Base-by-base conservation (phyloP, 768 basidiomycete species). In the Lactifluus subvellereus region DNA sequence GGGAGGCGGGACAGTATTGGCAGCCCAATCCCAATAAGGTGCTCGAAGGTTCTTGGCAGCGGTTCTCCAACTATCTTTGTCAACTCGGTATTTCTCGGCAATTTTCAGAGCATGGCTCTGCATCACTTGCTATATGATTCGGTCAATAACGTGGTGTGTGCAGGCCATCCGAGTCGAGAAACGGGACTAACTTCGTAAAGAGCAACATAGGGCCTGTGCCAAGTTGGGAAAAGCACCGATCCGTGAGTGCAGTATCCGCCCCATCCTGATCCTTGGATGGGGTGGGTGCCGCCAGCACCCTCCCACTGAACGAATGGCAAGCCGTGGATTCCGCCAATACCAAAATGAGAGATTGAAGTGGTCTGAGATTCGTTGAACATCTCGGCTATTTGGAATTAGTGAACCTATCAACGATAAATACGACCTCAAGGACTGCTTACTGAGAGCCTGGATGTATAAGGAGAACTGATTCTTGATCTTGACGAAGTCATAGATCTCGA, bases 211-310 rank as follows among this genome's bases (percentile, higher is more conserved):
- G 81, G 80, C 54, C 83, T 71, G 65, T 85, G 82, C 79, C 80
- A 84, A 5, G 79, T 82, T 8, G 82, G 82, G 74, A 83, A 83
- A 10, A 83, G 71, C 9, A 78, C 74, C 1, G 77, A 78, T 16
- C 79, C 79, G 68, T 85, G 84, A n/a, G 76, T 77, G 68, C 82
- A 84, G 66, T 84, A 84, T 4, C 82, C 83, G n/a, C 74, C 72
- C 73, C 73, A 77, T 8, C 64, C 61, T 8, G 69, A 64, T 0
- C 65, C 61, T 16, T 69, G 54, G 14, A 68, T 71, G 1, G 76
- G 70, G 35, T 70, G 27, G 11, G 54, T 32, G 22, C 69, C 66
- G 6, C 73, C 76, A 11, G 75, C 71, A 14, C 74, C 78, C 56
- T 80, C 75, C 80, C 80, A 84, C 0, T 70, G 66, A 9, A 71